Evolutionary conservation across 2,329 filamentous ascomycete species (phyloP), one percentile per base, ranked within the genome.

Genomic region (Fusarium sublunatum): DNA sequence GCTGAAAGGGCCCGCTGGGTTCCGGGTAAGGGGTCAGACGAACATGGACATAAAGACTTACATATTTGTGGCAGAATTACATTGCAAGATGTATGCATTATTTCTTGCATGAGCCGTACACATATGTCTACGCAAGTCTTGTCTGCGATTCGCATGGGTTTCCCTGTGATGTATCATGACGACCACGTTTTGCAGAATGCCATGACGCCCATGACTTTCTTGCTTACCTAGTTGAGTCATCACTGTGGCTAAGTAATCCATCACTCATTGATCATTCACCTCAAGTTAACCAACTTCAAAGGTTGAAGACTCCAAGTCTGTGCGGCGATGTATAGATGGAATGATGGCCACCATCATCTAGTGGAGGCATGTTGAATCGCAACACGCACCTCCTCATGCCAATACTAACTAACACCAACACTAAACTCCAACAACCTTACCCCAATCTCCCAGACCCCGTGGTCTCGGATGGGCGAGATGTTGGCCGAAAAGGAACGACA

Each of bases 361-460:
- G 50, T 53, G 45, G 43, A 58, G 45, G 50, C 39, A 51, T 49
- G 50, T 66, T 51, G 49, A 60, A 63, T 66, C 58, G 62, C 39
- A 39, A 36, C 31, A 59, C 45, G 48, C 48, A 50, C 57, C 38
- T 19, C 12, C 28, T 15, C 48, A 24, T 26, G 25, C 19, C 34
- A 56, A 47, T 35, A 56, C 60, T 60, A 65, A 58, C 47, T 19
- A 19, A 19, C 19, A 19, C 19, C 19, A 19, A 19, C 19, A 54
- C 31, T 36, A 47, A 56, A 41, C 54, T 48, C 65, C 58, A 63
- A 52, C 41, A 53, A 58, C 48, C 50, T 56, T 61, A 51, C 58
- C 56, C 69, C 69, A 71, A 70, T 71, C 65, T 70, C 68, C 47
- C 48, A 47, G 59, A 47, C 57, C 47, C 43, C 51, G 62, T 60